Conservation (phyloP, 345 rosid species). For the Camelina neglecta region DNA sequence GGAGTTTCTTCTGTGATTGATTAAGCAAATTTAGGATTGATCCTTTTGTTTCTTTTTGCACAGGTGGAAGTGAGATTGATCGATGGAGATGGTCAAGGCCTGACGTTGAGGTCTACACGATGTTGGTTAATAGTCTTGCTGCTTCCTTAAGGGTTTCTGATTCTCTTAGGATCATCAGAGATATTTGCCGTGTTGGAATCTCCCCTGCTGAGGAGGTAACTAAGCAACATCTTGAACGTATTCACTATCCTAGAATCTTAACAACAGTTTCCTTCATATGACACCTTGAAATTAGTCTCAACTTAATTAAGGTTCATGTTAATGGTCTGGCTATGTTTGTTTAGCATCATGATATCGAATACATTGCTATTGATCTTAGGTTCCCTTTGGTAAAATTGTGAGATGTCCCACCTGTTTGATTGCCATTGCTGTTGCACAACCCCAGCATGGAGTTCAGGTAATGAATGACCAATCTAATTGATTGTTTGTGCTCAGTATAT, state of each 20-base stretch:
- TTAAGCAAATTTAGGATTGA: neutral
- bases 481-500: neutral
- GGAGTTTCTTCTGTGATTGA: neutral
- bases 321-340: neutral
- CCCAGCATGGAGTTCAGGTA: constrained; percentile 93
- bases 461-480: neutral
- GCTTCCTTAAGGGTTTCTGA: constrained; percentile 80
- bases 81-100: constrained; percentile 97
- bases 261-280: too few relatives aligned
- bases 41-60: neutral
- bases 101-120: constrained; percentile 62
- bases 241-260: neutral
- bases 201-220: constrained; percentile 79
- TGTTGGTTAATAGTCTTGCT: constrained; percentile 74
- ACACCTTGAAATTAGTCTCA: neutral
- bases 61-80: constrained; percentile 66
- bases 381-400: constrained; percentile 93
- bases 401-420: constrained; percentile 84
- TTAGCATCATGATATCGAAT: constrained; percentile 7
- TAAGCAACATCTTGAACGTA: neutral
- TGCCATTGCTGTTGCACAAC: constrained; percentile 87
- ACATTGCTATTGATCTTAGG: constrained; percentile 49
- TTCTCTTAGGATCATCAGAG: constrained; percentile 69
- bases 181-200: constrained; percentile 82
- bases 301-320: neutral